These are phyloP conservation scores for Kentomonas sorsogonicus DNA, from an alignment of 208 protist genomes.

Conservation along the genomic window DNA sequence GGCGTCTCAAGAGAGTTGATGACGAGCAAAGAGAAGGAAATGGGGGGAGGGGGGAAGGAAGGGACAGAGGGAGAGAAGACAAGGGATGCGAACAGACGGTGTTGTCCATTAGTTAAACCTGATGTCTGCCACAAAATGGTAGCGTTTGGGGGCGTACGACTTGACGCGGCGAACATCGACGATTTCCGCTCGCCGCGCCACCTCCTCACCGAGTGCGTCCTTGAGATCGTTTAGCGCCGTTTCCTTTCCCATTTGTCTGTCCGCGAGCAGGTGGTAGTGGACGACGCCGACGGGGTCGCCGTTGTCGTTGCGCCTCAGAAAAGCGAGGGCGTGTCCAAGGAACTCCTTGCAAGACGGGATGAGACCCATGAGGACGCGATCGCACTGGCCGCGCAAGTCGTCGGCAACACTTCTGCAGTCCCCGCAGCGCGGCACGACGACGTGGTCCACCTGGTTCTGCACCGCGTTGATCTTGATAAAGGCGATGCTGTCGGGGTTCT, in stretches of 20 bases:
- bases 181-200: conserved; percentile 19
- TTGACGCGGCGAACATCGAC: conserved; percentile 73
- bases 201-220: conserved; percentile 48
- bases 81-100: not conserved
- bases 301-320: conserved; percentile 38
- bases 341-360: conserved; percentile 77
- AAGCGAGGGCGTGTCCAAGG: conserved; percentile 68
- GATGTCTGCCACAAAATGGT: conserved; percentile 82
- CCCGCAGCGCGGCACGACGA: conserved; percentile 62
- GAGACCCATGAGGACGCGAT: conserved; percentile 91
- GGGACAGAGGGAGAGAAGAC: not conserved
- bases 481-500: conserved; percentile 75
- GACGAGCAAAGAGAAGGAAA: not conserved
- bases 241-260: conserved; percentile 30
- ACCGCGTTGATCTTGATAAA: conserved; percentile 77
- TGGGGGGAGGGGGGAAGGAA: not conserved
- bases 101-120: conserved; percentile 21
- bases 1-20: not conserved
- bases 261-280: conserved; percentile 88
- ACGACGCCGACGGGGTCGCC: conserved; percentile 37
- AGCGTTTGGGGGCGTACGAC: conserved; percentile 84
- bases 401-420: conserved; percentile 77
- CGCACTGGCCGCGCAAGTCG: conserved; percentile 65
- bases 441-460: conserved; percentile 70
- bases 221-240: conserved; percentile 31